These are phyloP conservation scores for Fusarium falciforme DNA, from an alignment of 2,329 filamentous ascomycete species.

Conservation along the genomic window DNA sequence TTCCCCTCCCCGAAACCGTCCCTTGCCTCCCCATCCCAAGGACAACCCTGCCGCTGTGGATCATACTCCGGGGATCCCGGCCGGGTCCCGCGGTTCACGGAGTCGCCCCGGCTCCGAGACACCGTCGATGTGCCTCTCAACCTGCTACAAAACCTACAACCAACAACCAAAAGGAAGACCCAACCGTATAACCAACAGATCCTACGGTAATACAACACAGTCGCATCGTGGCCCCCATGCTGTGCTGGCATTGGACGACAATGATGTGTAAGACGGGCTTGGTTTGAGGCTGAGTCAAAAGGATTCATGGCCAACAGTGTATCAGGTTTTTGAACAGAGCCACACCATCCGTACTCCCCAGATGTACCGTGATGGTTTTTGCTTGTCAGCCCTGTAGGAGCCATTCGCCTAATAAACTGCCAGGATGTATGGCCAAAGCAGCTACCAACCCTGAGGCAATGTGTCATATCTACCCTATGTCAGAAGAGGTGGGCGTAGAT, in stretches of 20 bases:
- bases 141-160: slow-evolving; percentile 1
- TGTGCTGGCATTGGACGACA: not conserved
- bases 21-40: not conserved
- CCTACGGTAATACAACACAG: not conserved
- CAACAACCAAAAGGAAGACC: not conserved
- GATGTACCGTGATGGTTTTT: not conserved
- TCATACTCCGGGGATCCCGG: slow-evolving; percentile 20
- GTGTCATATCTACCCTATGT: not conserved
- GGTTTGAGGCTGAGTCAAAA: not conserved
- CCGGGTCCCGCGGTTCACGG: slow-evolving; percentile 24
- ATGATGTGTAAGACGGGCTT: not conserved
- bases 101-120: slow-evolving; percentile 25
- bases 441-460: not conserved
- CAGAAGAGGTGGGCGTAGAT: not conserved
- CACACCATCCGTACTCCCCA: not conserved
- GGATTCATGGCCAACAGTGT: not conserved
- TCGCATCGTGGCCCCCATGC: not conserved
- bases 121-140: slow-evolving; percentile 5
- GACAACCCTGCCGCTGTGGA: slow-evolving; percentile 16
- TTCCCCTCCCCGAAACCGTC: slow-evolving; percentile 3
- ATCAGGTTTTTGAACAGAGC: slow-evolving; percentile 6
- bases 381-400: not conserved
- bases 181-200: not conserved
- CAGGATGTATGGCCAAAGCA: not conserved
- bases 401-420: not conserved